Base-by-base conservation (phyloP, 306 rosid genomes). In the Rosa lucieae region DNA sequence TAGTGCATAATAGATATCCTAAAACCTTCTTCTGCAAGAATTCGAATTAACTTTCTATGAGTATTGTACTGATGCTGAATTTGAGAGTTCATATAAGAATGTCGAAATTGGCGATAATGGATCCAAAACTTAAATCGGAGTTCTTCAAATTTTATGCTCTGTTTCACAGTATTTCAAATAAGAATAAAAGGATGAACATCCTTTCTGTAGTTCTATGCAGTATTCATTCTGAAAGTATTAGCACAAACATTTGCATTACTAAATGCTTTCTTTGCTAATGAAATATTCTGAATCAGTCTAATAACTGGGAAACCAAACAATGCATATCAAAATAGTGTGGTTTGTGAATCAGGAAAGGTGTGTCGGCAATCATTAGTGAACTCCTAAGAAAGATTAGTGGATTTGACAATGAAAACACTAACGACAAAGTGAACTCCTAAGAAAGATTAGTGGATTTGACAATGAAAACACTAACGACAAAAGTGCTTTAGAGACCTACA, bases 1-100 rank as follows among this genome's bases (percentile, higher is more conserved):
- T 77, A 79, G 74, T 79, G 81, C 84, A 84, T 80, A 67, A 55
- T 15, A 81, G 23, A 51, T 67, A 17, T 6, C 68, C 67, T 29
- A 12, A 72, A 20, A 59, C 0, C 32, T 23, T 39, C 49, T 18
- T 43, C 69, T 63, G 66, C 26, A 39, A 67, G 18, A n/a, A 15
- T 15, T 46, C 13, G 10, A 1, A 3, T 42, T 8, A 18, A 20
- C 51, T 42, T 21, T 6, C 47, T 15, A 17, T 18, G 51, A 17
- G 13, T 68, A 11, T n/a, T 68, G 42, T 70, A 21, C 14, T 21
- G 73, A 43, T 66, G 10, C 23, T 37, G 52, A n/a, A 20, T 69
- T 10, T 69, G 55, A 23, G 37, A 43, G 20, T 21, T 69, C 23
- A 68, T 42, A 5, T n/a, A 5, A 43, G 17, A 18, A 15, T 20